Percentiles rank a stretch among this genome's conserved stretches.
These are phyloP conservation scores for Coccomyxa sp. DNA, from an alignment of 139 green algal genomes.

Conservation along the genomic window DNA sequence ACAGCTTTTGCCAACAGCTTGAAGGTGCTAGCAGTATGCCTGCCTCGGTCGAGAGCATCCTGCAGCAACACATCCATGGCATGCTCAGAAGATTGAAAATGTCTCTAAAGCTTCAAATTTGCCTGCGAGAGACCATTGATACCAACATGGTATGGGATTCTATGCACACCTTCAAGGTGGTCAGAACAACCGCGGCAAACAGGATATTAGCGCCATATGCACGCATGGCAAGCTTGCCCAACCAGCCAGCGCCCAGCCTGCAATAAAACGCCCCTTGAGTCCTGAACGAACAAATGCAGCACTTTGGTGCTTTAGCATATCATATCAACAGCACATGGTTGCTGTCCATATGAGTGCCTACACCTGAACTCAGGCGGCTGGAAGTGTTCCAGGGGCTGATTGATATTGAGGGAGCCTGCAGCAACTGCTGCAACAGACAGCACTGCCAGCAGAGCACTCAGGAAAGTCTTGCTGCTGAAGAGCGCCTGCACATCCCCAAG, in stretches of 20 bases:
- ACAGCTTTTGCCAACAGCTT: not conserved
- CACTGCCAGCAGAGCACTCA: not conserved
- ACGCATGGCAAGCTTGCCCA: too few relatives aligned
- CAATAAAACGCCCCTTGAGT: too few relatives aligned
- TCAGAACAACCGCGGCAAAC: not conserved
- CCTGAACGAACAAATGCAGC: too few relatives aligned
- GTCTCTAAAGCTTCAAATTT: not conserved
- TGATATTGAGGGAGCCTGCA: not conserved
- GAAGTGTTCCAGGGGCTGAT: not conserved
- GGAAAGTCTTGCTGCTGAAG: not conserved
- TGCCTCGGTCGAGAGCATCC: not conserved
- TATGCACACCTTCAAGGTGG: not conserved
- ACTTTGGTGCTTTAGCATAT: too few relatives aligned
- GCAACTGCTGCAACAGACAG: not conserved
- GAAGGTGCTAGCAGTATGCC: not conserved
- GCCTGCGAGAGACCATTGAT: not conserved
- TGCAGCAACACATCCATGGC: not conserved
- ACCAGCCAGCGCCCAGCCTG: too few relatives aligned
- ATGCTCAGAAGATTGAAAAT: not conserved
- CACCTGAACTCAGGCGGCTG: not conserved
- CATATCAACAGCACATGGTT: not conserved
- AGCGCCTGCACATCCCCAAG: not conserved
- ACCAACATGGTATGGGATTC: not conserved
- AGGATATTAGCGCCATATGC: too few relatives aligned
- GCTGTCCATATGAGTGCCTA: not conserved